These are phyloP conservation scores for Plasmodium malariae DNA, from an alignment of 169 alveolate species.

Conservation along the genomic window DNA sequence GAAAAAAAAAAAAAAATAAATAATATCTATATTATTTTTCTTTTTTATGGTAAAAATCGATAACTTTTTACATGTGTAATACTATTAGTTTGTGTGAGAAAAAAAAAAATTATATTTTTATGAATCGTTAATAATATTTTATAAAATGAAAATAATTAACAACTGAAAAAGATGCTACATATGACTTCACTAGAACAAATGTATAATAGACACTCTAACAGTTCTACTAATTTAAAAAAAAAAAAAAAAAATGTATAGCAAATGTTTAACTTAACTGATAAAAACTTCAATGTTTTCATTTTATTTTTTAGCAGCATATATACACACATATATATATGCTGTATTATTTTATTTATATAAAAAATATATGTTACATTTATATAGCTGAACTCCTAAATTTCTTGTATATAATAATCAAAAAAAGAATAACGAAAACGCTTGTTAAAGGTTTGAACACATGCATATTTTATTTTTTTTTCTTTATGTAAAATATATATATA, in stretches of 20 bases:
- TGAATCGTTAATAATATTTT: not conserved
- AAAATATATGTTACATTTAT: too few species aligned
- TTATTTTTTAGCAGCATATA: conserved; percentile 5
- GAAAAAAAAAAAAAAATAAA: too few species aligned
- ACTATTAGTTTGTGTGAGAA: conserved; percentile 15
- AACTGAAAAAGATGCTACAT: conserved; percentile 1
- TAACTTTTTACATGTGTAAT: not conserved
- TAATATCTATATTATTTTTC: conserved; percentile 15
- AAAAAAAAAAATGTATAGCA: conserved; percentile 11
- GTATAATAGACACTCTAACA: conserved; percentile 19
- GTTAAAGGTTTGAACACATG: conserved; percentile 11
- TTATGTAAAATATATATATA: not conserved
- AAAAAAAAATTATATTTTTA: conserved; percentile 17
- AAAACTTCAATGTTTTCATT: conserved; percentile 7
- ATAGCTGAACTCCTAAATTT: not conserved
- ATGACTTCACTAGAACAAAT: conserved; percentile 24
- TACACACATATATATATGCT: not conserved
- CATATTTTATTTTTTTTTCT: conserved; percentile 25
- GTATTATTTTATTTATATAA: too few species aligned
- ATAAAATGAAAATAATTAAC: not conserved
- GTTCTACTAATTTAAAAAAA: conserved; percentile 3
- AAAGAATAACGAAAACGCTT: conserved; percentile 11
- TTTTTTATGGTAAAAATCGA: conserved; percentile 5
- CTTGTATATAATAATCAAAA: conserved; percentile 8
- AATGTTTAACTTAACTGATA: conserved; percentile 11